Base-by-base conservation (phyloP, 148 eudicot genomes). In the Nepenthes mirabilis region DNA sequence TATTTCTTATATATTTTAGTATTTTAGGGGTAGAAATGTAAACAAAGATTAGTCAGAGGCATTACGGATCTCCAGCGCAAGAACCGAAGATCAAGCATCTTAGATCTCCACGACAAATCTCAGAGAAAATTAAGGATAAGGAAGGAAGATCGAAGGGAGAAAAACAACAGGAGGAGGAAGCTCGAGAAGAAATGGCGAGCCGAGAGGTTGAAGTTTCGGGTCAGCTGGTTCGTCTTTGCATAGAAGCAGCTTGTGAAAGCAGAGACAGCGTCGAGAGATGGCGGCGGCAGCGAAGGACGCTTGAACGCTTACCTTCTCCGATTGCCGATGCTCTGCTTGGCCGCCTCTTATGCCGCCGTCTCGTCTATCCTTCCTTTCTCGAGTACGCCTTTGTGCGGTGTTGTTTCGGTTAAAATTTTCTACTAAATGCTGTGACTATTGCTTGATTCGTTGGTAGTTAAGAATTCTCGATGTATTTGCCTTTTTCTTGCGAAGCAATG, bases 241-340 rank as follows among this genome's bases (percentile, higher is more conserved):
- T 88, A 52, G 76, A 75, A 10, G 72, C 83, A 9, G 99, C 96
- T 0, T 68, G 79, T 9, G 56, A 68, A 32, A 79, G 77, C 80
- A 14, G 64, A 6, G 83, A 59, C 55, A 73, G 86, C 66, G 84
- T 89, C 33, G 83, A 93, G 9, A 57, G 66, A 66, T 93, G 99
- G 96, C 85, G 95, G 64, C 55, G 79, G 61, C 99, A 93, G 77
- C 91, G 96, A 14, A 90, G 96, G 56, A 69, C 82, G 55, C 80
- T 93, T 33, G 79, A 89, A 14, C 80, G 83, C 11, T 55, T 94
- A 43, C 99, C 97, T 14, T 68, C 84, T 66, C 90, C 70, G 1
- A 78, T 89, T 58, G 85, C 91, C 55, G 75, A 74, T 51, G 75
- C 84, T 66, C 87, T 94, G 54, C 62, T 89, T 50, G 87, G 64